Percentiles rank a stretch among this genome's conserved stretches.
phyloP scores from a whole-genome alignment of 208 protist genomes.

The Sergeia podlipaevii region DNA sequence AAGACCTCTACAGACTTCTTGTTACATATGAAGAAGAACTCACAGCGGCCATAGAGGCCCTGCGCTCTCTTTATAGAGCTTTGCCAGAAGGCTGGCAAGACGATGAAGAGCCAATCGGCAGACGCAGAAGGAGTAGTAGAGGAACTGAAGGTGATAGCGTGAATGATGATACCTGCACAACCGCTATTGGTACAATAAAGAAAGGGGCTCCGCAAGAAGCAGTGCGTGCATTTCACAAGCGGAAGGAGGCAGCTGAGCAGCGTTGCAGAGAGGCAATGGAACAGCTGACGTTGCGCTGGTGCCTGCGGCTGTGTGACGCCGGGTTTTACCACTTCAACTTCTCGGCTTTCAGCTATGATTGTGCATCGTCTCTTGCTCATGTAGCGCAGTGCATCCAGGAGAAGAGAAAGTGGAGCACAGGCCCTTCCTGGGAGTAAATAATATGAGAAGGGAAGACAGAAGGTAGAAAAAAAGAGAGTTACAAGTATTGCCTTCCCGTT shows the following conservation, averaged over 20 bases:
- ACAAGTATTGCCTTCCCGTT: too few relatives aligned
- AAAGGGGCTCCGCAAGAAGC: background rate
- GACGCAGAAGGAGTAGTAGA: too few relatives aligned
- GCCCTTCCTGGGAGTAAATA: too few relatives aligned
- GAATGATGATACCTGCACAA: background rate
- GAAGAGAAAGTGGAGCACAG: background rate
- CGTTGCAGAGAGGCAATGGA: slow-evolving; percentile 19
- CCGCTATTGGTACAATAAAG: background rate
- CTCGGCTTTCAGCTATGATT: slow-evolving; percentile 31
- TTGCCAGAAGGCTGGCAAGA: too few relatives aligned
- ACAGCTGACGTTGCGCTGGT: slow-evolving; percentile 19
- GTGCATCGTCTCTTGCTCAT: slow-evolving; percentile 17
- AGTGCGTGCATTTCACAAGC: background rate
- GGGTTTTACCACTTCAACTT: slow-evolving; percentile 34
- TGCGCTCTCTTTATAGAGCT: too few relatives aligned
- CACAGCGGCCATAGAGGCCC: background rate
- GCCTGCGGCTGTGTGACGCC: slow-evolving; percentile 6
- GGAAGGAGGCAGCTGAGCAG: slow-evolving; percentile 20
- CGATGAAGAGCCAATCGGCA: too few relatives aligned
- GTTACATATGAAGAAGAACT: slow-evolving; percentile 3
- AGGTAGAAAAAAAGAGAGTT: too few relatives aligned
- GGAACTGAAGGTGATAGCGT: too few relatives aligned
- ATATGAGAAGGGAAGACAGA: too few relatives aligned
- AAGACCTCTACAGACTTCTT: slow-evolving; percentile 1
- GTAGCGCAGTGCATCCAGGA: slow-evolving; percentile 15